A percentile compares a stretch with the other conserved stretches of the same genome.
Conservation (phyloP, 352 stramenopile species). For the Globisporangium spiculum region DNA sequence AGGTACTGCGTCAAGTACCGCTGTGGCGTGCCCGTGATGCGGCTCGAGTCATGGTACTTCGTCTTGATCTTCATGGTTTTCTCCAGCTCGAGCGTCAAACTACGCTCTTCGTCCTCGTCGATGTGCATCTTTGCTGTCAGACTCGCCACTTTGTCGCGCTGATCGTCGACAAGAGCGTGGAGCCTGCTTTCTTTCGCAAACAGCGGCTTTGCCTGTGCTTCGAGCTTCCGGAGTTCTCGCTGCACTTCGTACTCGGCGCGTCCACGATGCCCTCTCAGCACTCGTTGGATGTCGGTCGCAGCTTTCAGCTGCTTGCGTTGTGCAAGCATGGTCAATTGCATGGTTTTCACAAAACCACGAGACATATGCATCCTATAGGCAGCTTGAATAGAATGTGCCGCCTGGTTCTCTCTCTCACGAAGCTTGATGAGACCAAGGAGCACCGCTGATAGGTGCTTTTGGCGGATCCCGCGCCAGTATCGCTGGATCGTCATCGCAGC, state of each 20-base stretch:
- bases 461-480: slow-evolving; percentile 68
- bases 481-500: slow-evolving; percentile 73
- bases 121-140: slow-evolving; percentile 33
- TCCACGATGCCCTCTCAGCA: slow-evolving; percentile 80
- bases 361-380: slow-evolving; percentile 63
- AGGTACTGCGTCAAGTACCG: slow-evolving; percentile 93
- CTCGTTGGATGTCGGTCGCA: slow-evolving; percentile 65
- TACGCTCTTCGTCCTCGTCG: slow-evolving; percentile 54
- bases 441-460: slow-evolving; percentile 74
- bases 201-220: slow-evolving; percentile 69
- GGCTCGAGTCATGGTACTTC: slow-evolving; percentile 83
- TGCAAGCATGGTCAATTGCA: slow-evolving; percentile 44
- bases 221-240: slow-evolving; percentile 68
- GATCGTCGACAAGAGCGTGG: slow-evolving; percentile 36
- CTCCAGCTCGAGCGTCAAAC: slow-evolving; percentile 65
- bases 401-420: slow-evolving; percentile 49
- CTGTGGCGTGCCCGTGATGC: slow-evolving; percentile 86
- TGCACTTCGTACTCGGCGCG: slow-evolving; percentile 66
- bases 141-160: slow-evolving; percentile 46
- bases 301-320: slow-evolving; percentile 41
- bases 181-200: slow-evolving; percentile 56
- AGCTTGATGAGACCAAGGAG: slow-evolving; percentile 70
- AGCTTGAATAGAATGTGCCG: slow-evolving; percentile 54
- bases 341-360: slow-evolving; percentile 57
- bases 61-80: slow-evolving; percentile 85